Evolutionary conservation across 306 rosid genomes (phyloP).

Genomic region (Benincasa hispida): DNA sequence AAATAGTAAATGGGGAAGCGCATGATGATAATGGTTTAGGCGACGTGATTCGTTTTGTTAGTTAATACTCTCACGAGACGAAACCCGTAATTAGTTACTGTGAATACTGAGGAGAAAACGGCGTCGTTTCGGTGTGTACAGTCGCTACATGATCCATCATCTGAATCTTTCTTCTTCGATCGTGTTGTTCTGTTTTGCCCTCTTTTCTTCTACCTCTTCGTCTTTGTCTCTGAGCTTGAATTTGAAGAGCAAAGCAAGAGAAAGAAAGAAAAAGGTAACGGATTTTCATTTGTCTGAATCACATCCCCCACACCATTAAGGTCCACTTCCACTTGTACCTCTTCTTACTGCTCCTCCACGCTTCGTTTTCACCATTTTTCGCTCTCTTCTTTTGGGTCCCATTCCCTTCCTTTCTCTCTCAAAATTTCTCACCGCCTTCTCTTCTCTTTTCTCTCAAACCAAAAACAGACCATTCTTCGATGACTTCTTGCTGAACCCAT

Average conservation of each 20-base stretch:
- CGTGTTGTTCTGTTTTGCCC: too few species aligned
- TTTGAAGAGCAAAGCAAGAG: neutral
- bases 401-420: neutral
- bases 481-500: slow-evolving; percentile 11
- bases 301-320: slow-evolving; percentile 30
- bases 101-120: neutral
- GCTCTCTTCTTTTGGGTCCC: slow-evolving; percentile 11
- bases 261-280: neutral
- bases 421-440: neutral
- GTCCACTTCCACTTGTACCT: slow-evolving; percentile 17
- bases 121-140: neutral
- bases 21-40: neutral
- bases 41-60: slow-evolving; percentile 6
- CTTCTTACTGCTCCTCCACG: slow-evolving; percentile 8
- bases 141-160: neutral
- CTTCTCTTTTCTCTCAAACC: neutral
- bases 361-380: slow-evolving; percentile 8
- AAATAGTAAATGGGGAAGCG: neutral
- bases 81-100: neutral
- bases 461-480: slow-evolving; percentile 2
- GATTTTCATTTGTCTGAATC: slow-evolving; percentile 32
- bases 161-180: neutral
- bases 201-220: neutral
- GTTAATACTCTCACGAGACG: slow-evolving; percentile 11
- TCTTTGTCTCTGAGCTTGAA: neutral